Conservation (phyloP, 768 basidiomycete genomes). For the Macrolepiota albuminosa region DNA sequence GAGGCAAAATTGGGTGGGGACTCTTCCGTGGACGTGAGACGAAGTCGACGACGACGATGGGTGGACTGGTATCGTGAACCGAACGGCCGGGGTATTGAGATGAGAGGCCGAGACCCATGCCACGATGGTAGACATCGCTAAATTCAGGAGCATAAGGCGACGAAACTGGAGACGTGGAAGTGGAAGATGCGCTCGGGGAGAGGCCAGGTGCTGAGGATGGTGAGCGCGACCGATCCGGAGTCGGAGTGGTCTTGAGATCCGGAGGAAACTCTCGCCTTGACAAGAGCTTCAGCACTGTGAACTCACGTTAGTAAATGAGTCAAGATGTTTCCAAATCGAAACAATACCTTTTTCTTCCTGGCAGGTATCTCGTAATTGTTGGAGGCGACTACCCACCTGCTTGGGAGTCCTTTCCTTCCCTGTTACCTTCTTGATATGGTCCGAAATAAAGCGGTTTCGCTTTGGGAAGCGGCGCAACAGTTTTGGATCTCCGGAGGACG, state of each 20-base stretch:
- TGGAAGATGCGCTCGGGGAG: slow-evolving; percentile 4
- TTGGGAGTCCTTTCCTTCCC: slow-evolving; percentile 57
- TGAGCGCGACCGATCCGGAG: slow-evolving; percentile 6
- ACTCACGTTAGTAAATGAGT: neutral
- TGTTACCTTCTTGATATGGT: slow-evolving; percentile 53
- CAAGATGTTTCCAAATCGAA: neutral
- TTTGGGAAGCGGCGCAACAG: slow-evolving; percentile 58
- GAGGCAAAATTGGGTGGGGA: neutral
- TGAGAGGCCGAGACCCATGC: neutral
- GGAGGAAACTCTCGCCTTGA: slow-evolving; percentile 16
- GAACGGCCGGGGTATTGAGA: slow-evolving; percentile 1
- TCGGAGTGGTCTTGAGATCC: slow-evolving; percentile 3
- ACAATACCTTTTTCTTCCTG: slow-evolving; percentile 51
- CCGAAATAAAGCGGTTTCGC: slow-evolving; percentile 63
- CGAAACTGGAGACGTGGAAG: slow-evolving; percentile 11
- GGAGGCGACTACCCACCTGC: slow-evolving; percentile 66
- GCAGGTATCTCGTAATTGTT: slow-evolving; percentile 62
- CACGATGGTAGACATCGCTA: slow-evolving; percentile 2
- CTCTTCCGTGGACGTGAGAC: slow-evolving; percentile 5
- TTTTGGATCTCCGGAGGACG: slow-evolving; percentile 45
- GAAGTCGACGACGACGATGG: slow-evolving; percentile 8
- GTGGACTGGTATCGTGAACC: neutral
- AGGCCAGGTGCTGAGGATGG: slow-evolving; percentile 7
- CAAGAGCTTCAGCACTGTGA: slow-evolving; percentile 20
- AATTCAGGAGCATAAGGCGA: slow-evolving; percentile 11